phyloP scores from a whole-genome alignment of 805 yeast species.

The Ogataea minuta region DNA sequence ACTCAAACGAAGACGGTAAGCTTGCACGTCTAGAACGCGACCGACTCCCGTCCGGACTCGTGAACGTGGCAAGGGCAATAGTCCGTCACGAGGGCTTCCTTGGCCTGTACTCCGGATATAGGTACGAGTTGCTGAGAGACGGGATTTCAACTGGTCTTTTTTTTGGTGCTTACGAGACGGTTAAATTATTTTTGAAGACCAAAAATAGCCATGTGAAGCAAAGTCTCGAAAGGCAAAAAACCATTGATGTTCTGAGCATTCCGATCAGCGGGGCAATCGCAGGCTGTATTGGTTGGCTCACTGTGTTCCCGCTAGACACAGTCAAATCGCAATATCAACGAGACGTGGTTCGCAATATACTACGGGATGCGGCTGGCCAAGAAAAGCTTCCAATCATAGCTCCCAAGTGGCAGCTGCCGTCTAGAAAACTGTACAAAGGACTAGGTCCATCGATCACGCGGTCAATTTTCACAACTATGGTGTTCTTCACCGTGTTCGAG shows the following conservation, averaged over 20 bases:
- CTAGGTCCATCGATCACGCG: conserved; percentile 71
- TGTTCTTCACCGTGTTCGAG: conserved; percentile 73
- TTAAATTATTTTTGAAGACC: conserved; percentile 47
- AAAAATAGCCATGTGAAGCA: conserved; percentile 20
- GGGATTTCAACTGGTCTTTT: conserved; percentile 69
- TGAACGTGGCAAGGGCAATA: conserved; percentile 51
- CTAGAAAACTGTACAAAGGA: conserved; percentile 66
- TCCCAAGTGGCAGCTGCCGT: conserved; percentile 39
- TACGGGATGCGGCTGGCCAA: conserved; percentile 48
- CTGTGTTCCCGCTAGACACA: conserved; percentile 80
- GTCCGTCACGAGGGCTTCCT: conserved; percentile 54
- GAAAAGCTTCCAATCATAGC: conserved; percentile 37
- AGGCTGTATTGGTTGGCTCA: conserved; percentile 72
- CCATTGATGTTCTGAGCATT: conserved; percentile 42
- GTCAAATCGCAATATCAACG: conserved; percentile 72
- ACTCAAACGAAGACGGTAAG: conserved; percentile 17
- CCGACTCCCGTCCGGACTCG: conserved; percentile 32
- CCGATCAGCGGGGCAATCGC: conserved; percentile 77
- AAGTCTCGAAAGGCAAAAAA: conserved; percentile 21
- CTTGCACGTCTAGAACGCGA: conserved; percentile 16
- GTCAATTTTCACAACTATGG: conserved; percentile 70
- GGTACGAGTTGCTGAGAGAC: conserved; percentile 68
- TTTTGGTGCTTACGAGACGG: conserved; percentile 72
- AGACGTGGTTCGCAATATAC: conserved; percentile 67
- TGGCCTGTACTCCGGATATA: conserved; percentile 73